Conservation (phyloP, 2,329 filamentous ascomycete species). For the Talaromyces verruculosus region DNA sequence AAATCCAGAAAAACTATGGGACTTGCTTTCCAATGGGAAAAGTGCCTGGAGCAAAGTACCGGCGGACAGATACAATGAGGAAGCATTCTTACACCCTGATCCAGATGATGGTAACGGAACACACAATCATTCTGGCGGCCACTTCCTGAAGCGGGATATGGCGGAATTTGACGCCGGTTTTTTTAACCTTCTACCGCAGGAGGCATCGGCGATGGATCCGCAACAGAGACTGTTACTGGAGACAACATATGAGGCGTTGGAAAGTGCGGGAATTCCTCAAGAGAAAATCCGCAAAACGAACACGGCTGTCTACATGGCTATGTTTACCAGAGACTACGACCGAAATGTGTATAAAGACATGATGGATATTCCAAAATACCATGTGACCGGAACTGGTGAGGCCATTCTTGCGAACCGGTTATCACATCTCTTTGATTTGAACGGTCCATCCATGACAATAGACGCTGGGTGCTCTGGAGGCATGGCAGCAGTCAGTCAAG, state of each 20-base stretch:
- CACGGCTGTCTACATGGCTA: constrained; percentile 31
- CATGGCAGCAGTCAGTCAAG: constrained; percentile 39
- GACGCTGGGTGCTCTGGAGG: constrained; percentile 51
- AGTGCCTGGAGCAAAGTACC: constrained; percentile 11
- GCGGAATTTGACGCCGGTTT: constrained; percentile 22
- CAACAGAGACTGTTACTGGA: constrained; percentile 23
- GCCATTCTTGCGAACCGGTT: constrained; percentile 43
- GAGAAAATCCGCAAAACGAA: constrained; percentile 28
- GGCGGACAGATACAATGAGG: background rate
- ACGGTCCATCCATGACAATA: constrained; percentile 45
- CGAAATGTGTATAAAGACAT: constrained; percentile 23
- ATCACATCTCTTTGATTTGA: constrained; percentile 43
- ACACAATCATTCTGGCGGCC: background rate
- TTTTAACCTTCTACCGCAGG: constrained; percentile 20
- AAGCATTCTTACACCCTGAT: background rate
- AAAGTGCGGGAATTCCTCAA: constrained; percentile 27
- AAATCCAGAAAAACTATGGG: constrained; percentile 14
- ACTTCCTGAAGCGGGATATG: constrained; percentile 14
- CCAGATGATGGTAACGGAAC: constrained; percentile 1
- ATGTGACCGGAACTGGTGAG: constrained; percentile 32
- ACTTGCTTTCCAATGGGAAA: constrained; percentile 21
- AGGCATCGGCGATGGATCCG: constrained; percentile 22
- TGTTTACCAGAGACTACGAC: constrained; percentile 29
- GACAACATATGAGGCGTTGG: constrained; percentile 37
- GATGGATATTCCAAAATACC: constrained; percentile 23